phyloP scores from a whole-genome alignment of 2,329 filamentous ascomycete species.

The Alternaria panax region DNA sequence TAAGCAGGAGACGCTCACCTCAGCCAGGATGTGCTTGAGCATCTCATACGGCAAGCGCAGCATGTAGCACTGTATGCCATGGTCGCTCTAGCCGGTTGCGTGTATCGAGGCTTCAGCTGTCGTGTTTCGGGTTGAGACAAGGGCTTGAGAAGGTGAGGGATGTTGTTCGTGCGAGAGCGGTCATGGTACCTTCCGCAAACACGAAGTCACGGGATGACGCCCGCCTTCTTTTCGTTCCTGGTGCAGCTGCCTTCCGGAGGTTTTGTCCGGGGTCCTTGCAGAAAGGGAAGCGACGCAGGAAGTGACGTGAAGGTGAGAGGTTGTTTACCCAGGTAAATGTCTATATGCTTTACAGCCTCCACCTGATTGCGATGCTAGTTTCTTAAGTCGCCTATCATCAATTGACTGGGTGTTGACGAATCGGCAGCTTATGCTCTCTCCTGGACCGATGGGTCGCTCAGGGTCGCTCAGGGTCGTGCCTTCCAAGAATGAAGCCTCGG shows the following conservation, averaged over 20 bases:
- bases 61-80: constrained; percentile 5
- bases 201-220: constrained; percentile 13
- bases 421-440: not conserved
- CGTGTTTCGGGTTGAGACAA: not conserved
- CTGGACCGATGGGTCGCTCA: not conserved
- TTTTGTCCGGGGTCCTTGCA: not conserved
- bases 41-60: constrained; percentile 8
- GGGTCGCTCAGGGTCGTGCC: not conserved
- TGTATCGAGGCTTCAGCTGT: not conserved
- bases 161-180: not conserved
- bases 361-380: not conserved
- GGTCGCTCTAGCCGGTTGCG: not conserved
- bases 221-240: not conserved
- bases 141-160: not conserved
- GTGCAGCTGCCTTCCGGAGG: no score
- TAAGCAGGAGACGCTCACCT: not conserved
- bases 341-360: not conserved
- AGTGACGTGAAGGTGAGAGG: not conserved
- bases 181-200: constrained; percentile 6
- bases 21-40: constrained; percentile 1
- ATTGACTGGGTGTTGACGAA: not conserved
- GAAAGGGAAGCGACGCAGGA: not conserved
- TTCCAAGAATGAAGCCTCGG: not conserved
- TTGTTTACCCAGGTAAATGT: not conserved
- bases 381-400: not conserved